phyloP scores from a whole-genome alignment of 2,329 filamentous ascomycete species.

The Knoxdaviesia proteae region DNA sequence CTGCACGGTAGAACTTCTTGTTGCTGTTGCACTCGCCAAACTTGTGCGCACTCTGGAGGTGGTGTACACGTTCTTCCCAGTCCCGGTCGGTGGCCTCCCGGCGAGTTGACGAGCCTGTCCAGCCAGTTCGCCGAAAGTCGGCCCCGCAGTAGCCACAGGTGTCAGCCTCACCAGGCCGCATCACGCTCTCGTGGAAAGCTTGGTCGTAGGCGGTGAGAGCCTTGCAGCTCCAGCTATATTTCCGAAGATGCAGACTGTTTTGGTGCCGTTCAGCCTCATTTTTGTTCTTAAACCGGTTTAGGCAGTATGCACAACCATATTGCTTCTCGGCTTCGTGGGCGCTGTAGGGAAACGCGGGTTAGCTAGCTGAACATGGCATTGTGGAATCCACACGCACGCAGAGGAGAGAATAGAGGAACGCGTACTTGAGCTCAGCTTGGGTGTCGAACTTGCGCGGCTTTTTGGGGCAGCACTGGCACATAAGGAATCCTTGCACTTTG shows the following conservation, averaged over 20 bases:
- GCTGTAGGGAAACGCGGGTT: constrained; percentile 22
- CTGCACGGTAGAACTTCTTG: constrained; percentile 94
- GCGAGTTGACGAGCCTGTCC: constrained; percentile 14
- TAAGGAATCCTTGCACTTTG: constrained; percentile 32
- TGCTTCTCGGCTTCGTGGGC: constrained; percentile 88
- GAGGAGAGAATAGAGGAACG: constrained; percentile 4
- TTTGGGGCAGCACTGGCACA: constrained; percentile 92
- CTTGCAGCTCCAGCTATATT: constrained; percentile 93
- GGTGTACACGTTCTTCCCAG: constrained; percentile 71
- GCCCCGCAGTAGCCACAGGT: constrained; percentile 90
- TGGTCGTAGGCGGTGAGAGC: constrained; percentile 58
- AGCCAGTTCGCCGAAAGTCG: constrained; percentile 42
- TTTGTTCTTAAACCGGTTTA: constrained; percentile 96
- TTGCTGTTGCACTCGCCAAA: constrained; percentile 95
- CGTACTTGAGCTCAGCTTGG: constrained; percentile 64
- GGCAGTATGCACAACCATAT: constrained; percentile 81
- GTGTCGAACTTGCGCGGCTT: constrained; percentile 92
- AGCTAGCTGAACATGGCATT: constrained; percentile 6
- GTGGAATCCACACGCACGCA: not conserved
- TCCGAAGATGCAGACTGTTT: constrained; percentile 78
- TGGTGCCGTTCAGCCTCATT: constrained; percentile 94
- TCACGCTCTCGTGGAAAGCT: constrained; percentile 69
- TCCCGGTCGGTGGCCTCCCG: constrained; percentile 52
- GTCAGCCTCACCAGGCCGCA: constrained; percentile 46
- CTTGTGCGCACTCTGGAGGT: constrained; percentile 83